Percentiles rank a stretch among this genome's conserved stretches.
Evolutionary conservation across 2,329 filamentous ascomycete genomes (phyloP).

Genomic region (Trichoderma sp.): DNA sequence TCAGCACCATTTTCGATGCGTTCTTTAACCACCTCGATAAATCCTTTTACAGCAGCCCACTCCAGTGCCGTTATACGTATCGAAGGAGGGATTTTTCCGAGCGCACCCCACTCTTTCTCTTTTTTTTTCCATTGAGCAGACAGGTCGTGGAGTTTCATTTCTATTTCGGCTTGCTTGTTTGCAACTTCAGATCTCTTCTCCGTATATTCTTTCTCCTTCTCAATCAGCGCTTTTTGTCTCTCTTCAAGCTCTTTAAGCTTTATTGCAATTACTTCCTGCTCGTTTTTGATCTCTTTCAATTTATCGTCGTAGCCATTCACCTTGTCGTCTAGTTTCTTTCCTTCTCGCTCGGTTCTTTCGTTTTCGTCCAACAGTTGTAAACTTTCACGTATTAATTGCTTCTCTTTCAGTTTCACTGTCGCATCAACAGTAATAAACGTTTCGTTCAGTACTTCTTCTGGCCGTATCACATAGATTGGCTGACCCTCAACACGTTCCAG

Average conservation of each 20-base stretch:
- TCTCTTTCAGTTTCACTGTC: background rate
- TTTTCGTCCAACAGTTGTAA: background rate
- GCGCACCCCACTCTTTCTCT: background rate
- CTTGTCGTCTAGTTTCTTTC: background rate
- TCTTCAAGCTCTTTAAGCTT: background rate
- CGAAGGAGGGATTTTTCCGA: background rate
- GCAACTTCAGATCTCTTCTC: background rate
- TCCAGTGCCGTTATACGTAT: background rate
- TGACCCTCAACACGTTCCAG: background rate
- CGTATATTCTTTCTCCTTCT: background rate
- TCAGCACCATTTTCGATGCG: constrained; percentile 7
- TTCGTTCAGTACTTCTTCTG: background rate
- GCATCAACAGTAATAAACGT: constrained; percentile 3
- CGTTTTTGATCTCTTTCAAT: background rate
- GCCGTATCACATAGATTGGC: constrained; percentile 5
- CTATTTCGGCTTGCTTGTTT: background rate
- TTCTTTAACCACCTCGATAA: constrained; percentile 5
- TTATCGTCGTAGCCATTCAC: background rate
- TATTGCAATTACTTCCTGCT: background rate
- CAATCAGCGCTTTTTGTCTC: background rate
- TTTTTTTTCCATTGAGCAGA: background rate
- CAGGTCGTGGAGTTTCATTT: background rate
- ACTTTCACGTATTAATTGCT: background rate
- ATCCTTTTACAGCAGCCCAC: constrained; percentile 11
- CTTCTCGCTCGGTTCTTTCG: background rate